These are phyloP conservation scores for Cinchona pubescens DNA, from an alignment of 257 asterid genomes.

Conservation along the genomic window DNA sequence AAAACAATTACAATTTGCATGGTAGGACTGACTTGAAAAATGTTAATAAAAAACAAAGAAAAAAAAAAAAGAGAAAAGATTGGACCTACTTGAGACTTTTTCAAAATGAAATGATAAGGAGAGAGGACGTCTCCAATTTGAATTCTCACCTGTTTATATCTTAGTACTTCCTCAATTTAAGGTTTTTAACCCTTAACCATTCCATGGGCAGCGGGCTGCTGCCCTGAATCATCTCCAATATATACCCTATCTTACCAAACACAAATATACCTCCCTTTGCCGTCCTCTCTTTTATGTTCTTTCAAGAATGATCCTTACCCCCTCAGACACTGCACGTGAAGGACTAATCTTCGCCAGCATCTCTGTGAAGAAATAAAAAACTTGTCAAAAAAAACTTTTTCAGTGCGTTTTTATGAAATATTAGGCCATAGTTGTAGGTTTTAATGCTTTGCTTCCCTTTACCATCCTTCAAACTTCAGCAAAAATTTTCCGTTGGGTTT, in stretches of 20 bases:
- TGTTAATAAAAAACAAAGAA: neutral
- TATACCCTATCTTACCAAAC: conserved; percentile 21
- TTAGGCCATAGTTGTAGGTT: neutral
- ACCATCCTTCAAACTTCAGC: neutral
- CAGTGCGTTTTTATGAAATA: neutral
- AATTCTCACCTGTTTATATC: neutral
- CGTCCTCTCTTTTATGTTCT: conserved; percentile 4
- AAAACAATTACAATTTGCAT: too few species aligned
- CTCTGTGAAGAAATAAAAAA: too few species aligned
- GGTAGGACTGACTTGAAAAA: neutral
- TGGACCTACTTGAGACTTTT: conserved; percentile 14
- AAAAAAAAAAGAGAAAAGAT: conserved; percentile 18
- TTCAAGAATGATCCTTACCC: neutral
- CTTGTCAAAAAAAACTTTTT: too few species aligned
- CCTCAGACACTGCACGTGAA: neutral
- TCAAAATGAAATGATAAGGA: neutral
- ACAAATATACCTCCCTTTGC: neutral
- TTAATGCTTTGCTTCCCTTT: neutral
- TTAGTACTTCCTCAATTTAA: conserved; percentile 25
- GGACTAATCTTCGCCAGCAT: neutral
- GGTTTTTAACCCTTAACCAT: conserved; percentile 25
- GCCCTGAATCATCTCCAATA: conserved; percentile 34
- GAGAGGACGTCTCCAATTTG: neutral
- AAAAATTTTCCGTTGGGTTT: too few species aligned
- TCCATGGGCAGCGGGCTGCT: conserved; percentile 49